phyloP scores from a whole-genome alignment of 306 rosid genomes.

The Potentilla sterilis region DNA sequence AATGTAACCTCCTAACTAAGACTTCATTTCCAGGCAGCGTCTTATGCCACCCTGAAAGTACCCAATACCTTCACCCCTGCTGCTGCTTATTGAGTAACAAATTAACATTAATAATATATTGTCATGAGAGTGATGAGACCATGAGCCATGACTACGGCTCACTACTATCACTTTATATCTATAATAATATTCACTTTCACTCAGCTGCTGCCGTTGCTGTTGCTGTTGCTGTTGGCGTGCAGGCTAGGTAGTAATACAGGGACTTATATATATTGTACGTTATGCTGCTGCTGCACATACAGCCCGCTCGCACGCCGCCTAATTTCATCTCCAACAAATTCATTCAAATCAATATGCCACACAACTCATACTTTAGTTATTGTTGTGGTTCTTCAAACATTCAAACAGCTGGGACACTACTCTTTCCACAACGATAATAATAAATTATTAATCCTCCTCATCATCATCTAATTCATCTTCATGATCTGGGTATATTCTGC shows the following conservation, averaged over 20 bases:
- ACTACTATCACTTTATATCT: background rate
- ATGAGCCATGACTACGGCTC: background rate
- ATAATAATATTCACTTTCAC: background rate
- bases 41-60: too few relatives aligned
- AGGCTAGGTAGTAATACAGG: background rate
- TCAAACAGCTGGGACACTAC: background rate
- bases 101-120: too few relatives aligned
- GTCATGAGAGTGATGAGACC: too few relatives aligned
- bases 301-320: background rate
- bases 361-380: background rate
- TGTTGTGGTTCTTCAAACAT: background rate
- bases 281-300: too few relatives aligned
- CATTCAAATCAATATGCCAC: background rate
- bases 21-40: slow-evolving; percentile 30
- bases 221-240: too few relatives aligned
- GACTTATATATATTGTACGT: too few relatives aligned
- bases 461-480: background rate
- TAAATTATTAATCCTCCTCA: background rate
- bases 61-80: too few relatives aligned
- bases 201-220: slow-evolving; percentile 14
- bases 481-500: background rate
- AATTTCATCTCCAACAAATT: slow-evolving; percentile 2
- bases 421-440: background rate
- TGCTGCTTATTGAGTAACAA: background rate
- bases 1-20: slow-evolving; percentile 25